phyloP scores from a whole-genome alignment of 2,329 filamentous ascomycete species.

The Venturia asperata region DNA sequence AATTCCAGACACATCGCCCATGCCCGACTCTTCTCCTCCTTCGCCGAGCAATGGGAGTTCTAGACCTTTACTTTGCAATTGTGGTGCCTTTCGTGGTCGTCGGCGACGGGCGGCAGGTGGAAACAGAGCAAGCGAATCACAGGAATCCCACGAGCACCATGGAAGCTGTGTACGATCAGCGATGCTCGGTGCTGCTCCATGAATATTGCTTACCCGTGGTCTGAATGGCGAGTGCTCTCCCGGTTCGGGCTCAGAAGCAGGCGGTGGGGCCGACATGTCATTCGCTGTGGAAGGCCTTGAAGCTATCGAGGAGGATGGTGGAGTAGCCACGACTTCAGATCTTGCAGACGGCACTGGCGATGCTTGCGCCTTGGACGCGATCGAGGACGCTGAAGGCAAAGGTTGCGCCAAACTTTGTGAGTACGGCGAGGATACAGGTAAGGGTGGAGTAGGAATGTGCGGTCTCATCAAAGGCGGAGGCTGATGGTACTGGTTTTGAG shows the following conservation, averaged over 20 bases:
- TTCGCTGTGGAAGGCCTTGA: constrained; percentile 25
- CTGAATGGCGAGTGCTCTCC: neutral
- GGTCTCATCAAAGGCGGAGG: constrained; percentile 28
- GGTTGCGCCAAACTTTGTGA: constrained; percentile 20
- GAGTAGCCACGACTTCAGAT: constrained; percentile 23
- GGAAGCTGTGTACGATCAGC: constrained; percentile 40
- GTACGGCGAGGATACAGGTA: constrained; percentile 20
- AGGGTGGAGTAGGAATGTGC: constrained; percentile 26
- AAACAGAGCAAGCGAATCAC: constrained; percentile 34
- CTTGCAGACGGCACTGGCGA: constrained; percentile 23
- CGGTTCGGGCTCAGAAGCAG: constrained; percentile 7
- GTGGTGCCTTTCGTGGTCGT: constrained; percentile 37
- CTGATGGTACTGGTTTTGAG: constrained; percentile 33
- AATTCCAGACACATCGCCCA: constrained; percentile 18
- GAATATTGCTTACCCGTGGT: neutral
- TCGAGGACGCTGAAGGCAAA: constrained; percentile 31
- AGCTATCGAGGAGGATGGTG: constrained; percentile 30
- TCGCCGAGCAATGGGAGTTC: constrained; percentile 47
- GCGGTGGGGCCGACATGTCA: neutral
- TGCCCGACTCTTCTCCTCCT: constrained; percentile 20
- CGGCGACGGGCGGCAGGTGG: constrained; percentile 44
- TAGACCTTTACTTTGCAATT: constrained; percentile 23
- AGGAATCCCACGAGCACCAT: constrained; percentile 44
- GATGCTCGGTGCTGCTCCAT: neutral
- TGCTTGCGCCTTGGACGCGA: constrained; percentile 28